Conservation (phyloP, 2,329 filamentous ascomycete genomes). For the Penicillium crustosum region DNA sequence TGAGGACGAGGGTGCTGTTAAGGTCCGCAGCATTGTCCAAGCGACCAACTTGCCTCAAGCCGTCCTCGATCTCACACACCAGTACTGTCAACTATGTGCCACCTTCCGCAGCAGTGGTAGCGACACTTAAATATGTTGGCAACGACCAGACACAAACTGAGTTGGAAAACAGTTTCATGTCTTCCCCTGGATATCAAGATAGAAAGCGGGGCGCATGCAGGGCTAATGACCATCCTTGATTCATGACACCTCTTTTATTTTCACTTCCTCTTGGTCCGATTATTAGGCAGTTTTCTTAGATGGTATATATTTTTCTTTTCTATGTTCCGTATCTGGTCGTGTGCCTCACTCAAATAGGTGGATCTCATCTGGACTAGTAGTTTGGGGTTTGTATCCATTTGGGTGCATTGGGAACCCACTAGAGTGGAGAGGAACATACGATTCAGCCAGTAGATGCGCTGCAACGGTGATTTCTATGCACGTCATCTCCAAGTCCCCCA, state of each 20-base stretch:
- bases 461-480: not conserved
- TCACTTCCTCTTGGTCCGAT: constrained; percentile 1
- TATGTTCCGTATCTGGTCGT: not conserved
- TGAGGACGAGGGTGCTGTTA: constrained; percentile 95
- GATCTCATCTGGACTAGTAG: not conserved
- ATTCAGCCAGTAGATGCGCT: not conserved
- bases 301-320: constrained; percentile 12
- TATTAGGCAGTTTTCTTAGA: constrained; percentile 10
- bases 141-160: not conserved
- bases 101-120: constrained; percentile 93
- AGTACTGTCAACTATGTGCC: constrained; percentile 91
- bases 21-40: constrained; percentile 95
- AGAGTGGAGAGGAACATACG: not conserved
- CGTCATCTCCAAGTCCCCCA: not conserved
- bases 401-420: not conserved
- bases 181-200: constrained; percentile 15
- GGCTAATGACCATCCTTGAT: constrained; percentile 23
- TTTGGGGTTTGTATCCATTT: not conserved
- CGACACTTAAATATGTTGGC: constrained; percentile 61
- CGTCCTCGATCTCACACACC: constrained; percentile 90
- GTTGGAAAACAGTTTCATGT: not conserved
- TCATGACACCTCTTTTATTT: constrained; percentile 17
- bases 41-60: constrained; percentile 90
- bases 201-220: constrained; percentile 15
- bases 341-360: not conserved